Conservation (phyloP, 108 stramenopile species). For the Cyclotella distinguenda region DNA sequence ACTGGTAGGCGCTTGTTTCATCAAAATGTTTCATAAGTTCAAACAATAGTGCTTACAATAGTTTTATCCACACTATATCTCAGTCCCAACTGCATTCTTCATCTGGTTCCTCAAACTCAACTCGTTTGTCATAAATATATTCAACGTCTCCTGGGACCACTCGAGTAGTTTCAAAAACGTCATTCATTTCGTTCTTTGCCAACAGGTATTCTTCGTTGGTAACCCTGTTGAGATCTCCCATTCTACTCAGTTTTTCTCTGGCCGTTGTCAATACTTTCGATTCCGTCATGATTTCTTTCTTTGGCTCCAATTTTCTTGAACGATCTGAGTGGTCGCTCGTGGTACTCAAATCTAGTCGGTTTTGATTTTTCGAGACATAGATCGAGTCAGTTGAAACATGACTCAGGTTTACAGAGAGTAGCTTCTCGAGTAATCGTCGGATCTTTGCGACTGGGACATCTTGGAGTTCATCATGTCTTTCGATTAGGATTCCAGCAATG, state of each 20-base stretch:
- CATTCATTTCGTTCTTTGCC: conserved; percentile 52
- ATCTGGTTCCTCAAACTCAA: conserved; percentile 45
- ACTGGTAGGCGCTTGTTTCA: too few relatives aligned
- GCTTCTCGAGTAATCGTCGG: conserved; percentile 4
- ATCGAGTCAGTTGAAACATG: too few relatives aligned
- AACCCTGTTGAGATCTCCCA: conserved; percentile 44
- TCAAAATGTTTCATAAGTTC: too few relatives aligned
- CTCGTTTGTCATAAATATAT: conserved; percentile 47
- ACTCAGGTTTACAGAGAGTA: neutral
- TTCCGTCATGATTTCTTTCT: neutral
- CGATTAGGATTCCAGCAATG: neutral
- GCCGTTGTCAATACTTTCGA: neutral
- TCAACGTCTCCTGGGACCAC: conserved; percentile 46
- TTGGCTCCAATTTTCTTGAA: neutral
- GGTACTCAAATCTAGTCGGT: neutral
- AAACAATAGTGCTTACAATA: too few relatives aligned
- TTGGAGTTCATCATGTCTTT: conserved; percentile 15
- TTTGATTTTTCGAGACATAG: too few relatives aligned
- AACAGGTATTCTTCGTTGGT: conserved; percentile 28
- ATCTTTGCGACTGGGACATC: conserved; percentile 12
- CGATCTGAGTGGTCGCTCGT: neutral
- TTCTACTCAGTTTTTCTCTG: conserved; percentile 11
- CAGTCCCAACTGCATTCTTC: conserved; percentile 60
- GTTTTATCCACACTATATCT: neutral
- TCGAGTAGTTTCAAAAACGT: conserved; percentile 27